These are phyloP conservation scores for Epipyxis sp. DNA, from an alignment of 108 stramenopile species.

Conservation along the genomic window DNA sequence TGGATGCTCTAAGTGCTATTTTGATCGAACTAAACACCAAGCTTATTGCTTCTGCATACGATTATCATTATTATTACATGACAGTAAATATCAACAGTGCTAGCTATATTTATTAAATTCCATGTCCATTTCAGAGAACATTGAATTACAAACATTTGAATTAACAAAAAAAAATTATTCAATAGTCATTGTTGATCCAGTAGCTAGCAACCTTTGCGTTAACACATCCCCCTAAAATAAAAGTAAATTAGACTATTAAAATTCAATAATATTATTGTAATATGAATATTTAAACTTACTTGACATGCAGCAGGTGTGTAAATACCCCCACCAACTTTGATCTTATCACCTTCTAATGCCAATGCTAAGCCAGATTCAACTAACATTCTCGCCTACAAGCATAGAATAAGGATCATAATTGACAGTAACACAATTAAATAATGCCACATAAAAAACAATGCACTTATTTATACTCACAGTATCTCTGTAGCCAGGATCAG, in stretches of 20 bases:
- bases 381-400: constrained; percentile 70
- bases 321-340: constrained; percentile 63
- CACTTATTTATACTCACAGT: background rate
- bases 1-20: too few species aligned
- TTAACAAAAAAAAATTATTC: too few species aligned
- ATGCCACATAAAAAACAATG: constrained; percentile 4
- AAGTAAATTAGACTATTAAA: too few species aligned
- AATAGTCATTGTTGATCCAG: background rate
- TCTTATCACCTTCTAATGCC: constrained; percentile 47
- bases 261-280: too few species aligned
- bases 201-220: constrained; percentile 55
- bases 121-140: too few species aligned
- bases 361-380: constrained; percentile 68
- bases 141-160: too few species aligned
- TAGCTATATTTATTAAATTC: too few species aligned
- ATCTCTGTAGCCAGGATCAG: constrained; percentile 26
- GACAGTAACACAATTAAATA: constrained; percentile 61
- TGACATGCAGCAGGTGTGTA: constrained; percentile 64
- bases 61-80: too few species aligned
- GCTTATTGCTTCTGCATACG: too few species aligned
- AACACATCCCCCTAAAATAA: constrained; percentile 66
- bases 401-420: constrained; percentile 68
- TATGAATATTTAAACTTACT: too few species aligned
- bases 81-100: too few species aligned
- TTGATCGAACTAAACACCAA: too few species aligned